These are phyloP conservation scores for Aspergillus felis DNA, from an alignment of 2,329 filamentous ascomycete genomes.

Conservation along the genomic window DNA sequence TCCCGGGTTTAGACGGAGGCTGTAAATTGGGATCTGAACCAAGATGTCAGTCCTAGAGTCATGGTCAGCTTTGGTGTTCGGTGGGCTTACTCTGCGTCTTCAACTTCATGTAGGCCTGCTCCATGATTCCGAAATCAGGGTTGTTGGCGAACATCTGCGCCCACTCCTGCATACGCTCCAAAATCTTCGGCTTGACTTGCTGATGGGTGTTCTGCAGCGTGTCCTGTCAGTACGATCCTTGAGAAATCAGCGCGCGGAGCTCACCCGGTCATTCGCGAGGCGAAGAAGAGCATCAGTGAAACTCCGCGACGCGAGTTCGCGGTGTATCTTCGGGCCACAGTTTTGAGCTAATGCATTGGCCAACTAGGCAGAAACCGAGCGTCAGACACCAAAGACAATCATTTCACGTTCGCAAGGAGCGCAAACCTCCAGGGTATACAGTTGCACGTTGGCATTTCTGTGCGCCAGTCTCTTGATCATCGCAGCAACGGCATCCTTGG, in stretches of 20 bases:
- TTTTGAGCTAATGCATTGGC: constrained; percentile 90
- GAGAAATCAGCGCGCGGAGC: constrained; percentile 6
- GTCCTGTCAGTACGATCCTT: constrained; percentile 1
- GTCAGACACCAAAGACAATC: background rate
- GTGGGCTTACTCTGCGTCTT: constrained; percentile 61
- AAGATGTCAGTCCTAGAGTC: constrained; percentile 23
- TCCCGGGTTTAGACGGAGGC: constrained; percentile 86
- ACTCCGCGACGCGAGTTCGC: constrained; percentile 82
- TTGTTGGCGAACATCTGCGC: constrained; percentile 88
- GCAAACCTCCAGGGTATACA: constrained; percentile 80
- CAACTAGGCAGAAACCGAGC: constrained; percentile 52
- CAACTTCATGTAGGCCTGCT: constrained; percentile 84
- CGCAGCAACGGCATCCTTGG: constrained; percentile 81
- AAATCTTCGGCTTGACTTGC: constrained; percentile 94
- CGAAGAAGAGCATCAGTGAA: constrained; percentile 92
- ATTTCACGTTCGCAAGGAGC: background rate
- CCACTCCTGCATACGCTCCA: constrained; percentile 97
- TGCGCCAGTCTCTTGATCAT: constrained; percentile 90
- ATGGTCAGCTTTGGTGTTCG: background rate
- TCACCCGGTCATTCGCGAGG: constrained; percentile 76
- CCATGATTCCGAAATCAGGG: constrained; percentile 94
- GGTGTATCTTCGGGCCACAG: constrained; percentile 80
- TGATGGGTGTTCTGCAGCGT: constrained; percentile 72
- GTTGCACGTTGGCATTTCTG: constrained; percentile 91
- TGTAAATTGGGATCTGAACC: constrained; percentile 78